Base-by-base conservation (phyloP, 805 yeast species). In the Metschnikowia borealis region DNA sequence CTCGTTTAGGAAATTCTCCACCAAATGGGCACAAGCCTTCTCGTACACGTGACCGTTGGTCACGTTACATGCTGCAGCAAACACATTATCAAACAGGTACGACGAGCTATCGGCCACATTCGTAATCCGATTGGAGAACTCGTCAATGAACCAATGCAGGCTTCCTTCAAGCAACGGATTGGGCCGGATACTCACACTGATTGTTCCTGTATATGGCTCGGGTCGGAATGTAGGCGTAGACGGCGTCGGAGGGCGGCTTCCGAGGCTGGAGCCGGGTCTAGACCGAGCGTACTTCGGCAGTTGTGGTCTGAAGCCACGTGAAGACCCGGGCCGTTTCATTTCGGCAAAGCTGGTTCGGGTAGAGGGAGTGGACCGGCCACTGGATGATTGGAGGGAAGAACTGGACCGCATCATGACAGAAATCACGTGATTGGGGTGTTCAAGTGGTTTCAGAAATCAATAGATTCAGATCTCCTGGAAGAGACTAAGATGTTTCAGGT, bases 81-180 rank as follows among this genome's bases (percentile, higher is more conserved):
- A 91, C 1, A 92, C 95, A 60, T 85, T 80, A 65, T 92, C 97
- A 62, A 87, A 90, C 26, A 70, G 66, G 62, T 86, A 90, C 29
- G 65, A 60, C 11, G 81, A 79, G 6, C 89, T 86, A 43, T 83
- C 80, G 2, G 81, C 84, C 8, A 59, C 62, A 48, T 77, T 74
- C n/a, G 66, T 58, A 17, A 84, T 80, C 7, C 74, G 59, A 48
- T 69, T 73, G 2, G 60, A 39, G 14, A 32, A 13, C 6, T 74
- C 64, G 51, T 75, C 77, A 42, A 79, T 74, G 50, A 57, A 66
- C 84, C 80, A 86, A 53, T 62, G 70, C 8, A 67, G 41, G 51
- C 56, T 63, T 61, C 64, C 23, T 67, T 61, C 44, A 72, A 63
- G 0, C 29, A 33, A 40, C 7, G 96, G 96, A 56, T 85, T 83